Base-by-base conservation (phyloP, 192 early-diverging fungal genomes). In the Rhizophagus prolifer region DNA sequence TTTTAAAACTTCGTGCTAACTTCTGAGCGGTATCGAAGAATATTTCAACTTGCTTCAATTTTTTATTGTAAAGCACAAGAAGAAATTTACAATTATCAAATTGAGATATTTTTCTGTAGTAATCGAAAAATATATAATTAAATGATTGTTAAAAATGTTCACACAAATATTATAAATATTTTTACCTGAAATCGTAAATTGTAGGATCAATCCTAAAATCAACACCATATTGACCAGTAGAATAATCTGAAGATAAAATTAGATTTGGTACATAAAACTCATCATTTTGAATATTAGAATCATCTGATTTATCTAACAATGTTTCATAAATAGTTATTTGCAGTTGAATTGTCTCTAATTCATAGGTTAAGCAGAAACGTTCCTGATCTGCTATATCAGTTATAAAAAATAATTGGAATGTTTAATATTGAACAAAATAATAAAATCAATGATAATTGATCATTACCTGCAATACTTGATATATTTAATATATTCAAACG, bases 1-100 rank as follows among this genome's bases (percentile, higher is more conserved):
- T 38, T 38, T 70, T 8, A 26, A 70, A 47, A 1, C 1, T 70
- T 47, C 10, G 12, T 30, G n/a, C n/a, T 30, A 70, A 34, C 16
- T 28, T 34, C 7, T 21, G 3, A 6, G 31, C 8, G 26, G 14
- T 21, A 19, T 36, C 64, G 7, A 66, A 36, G 30, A 34, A 66
- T 13, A 66, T 66, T 66, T 66, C 64, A 21, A 66, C 19, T 66
- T 9, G 3, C 9, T 66, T 4, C 9, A 0, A 8, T 41, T 34
- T n/a, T 66, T 66, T 66, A 66, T 66, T 66, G 13, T 30, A 36
- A 66, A 66, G 64, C 19, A 66, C 19, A 2, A 66, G 19, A 21
- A 66, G 64, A 9, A 66, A 36, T 36, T 66, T 66, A 21, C 19
- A 4, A 34, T 66, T 66, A 9, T 34, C 19, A 9, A 66, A 66